phyloP scores from a whole-genome alignment of 148 eudicot species.

The Beta vulgaris region DNA sequence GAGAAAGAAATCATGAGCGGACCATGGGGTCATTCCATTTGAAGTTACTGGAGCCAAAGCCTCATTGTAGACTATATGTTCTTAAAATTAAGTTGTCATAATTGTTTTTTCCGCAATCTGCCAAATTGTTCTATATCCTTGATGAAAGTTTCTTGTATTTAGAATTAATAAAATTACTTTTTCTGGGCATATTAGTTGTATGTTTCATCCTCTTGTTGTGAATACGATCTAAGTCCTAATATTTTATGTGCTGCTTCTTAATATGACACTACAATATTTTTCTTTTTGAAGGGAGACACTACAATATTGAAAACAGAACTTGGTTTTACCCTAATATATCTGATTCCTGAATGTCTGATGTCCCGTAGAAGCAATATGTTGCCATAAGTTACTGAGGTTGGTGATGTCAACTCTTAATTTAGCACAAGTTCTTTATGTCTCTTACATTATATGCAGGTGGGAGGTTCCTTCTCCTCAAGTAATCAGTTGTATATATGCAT shows the following conservation, averaged over 20 bases:
- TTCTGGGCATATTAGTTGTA: no score
- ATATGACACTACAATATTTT: background rate
- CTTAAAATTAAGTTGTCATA: no score
- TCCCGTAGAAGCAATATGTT: background rate
- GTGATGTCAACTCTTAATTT: background rate
- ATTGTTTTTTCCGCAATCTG: no score
- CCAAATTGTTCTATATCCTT: no score
- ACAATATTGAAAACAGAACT: background rate
- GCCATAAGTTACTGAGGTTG: background rate
- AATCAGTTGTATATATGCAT: slow-evolving; percentile 51
- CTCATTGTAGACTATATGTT: no score
- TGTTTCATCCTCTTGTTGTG: background rate
- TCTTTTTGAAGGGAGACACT: no score
- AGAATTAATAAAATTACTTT: no score
- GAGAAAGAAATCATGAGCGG: no score
- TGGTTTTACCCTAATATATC: background rate
- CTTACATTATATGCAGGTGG: slow-evolving; percentile 59
- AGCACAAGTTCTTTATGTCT: background rate
- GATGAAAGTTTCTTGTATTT: no score
- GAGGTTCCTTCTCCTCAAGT: slow-evolving; percentile 78
- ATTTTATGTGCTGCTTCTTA: background rate
- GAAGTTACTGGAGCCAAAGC: no score
- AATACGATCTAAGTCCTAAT: no score
- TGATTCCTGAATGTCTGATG: slow-evolving; percentile 1
- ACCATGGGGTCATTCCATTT: no score